Percentiles rank a stretch among this genome's conserved stretches.
Conservation (phyloP, 495 filamentous ascomycete species). For the Neurospora sp. region DNA sequence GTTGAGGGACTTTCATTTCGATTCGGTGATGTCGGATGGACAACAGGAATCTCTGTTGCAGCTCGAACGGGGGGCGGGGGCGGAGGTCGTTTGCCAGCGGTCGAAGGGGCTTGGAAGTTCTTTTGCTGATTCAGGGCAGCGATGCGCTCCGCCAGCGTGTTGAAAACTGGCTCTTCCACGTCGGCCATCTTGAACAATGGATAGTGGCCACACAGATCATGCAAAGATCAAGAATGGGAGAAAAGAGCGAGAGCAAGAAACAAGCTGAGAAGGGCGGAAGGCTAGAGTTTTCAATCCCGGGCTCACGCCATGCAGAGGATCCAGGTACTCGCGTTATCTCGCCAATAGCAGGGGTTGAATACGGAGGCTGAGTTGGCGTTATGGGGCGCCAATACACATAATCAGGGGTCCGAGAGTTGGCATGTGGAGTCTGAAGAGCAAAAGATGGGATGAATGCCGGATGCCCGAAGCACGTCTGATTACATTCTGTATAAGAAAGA, state of each 20-base stretch:
- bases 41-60: conserved; percentile 6
- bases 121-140: conserved; percentile 44
- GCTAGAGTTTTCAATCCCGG: background rate
- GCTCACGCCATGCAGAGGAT: background rate
- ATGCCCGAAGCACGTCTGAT: background rate
- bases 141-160: conserved; percentile 43
- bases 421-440: background rate
- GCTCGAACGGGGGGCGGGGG: conserved; percentile 33
- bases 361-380: background rate
- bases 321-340: background rate
- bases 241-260: background rate
- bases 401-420: background rate
- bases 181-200: conserved; percentile 35
- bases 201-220: background rate
- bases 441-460: background rate
- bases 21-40: conserved; percentile 10
- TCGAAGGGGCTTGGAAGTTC: conserved; percentile 34
- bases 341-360: background rate
- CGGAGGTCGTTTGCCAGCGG: conserved; percentile 32
- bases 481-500: background rate
- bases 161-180: conserved; percentile 44
- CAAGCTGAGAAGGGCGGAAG: background rate
- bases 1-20: conserved; percentile 11
- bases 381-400: background rate
- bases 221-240: background rate